phyloP scores from a whole-genome alignment of 768 basidiomycete species.

The Astraeus odoratus region DNA sequence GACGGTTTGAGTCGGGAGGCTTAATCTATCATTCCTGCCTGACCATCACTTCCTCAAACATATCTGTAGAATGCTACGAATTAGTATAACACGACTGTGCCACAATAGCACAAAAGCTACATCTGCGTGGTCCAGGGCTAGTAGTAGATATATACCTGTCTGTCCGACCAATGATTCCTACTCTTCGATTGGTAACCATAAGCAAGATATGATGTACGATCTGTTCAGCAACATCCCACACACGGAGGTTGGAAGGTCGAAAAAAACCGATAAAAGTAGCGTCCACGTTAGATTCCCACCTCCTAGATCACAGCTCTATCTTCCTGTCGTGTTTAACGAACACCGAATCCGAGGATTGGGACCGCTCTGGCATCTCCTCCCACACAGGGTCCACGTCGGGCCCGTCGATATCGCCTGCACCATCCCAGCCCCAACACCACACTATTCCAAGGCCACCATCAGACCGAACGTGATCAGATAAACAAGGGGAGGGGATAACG shows the following conservation, averaged over 20 bases:
- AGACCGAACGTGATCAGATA: neutral
- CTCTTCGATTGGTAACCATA: neutral
- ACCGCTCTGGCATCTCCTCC: slow-evolving; percentile 74
- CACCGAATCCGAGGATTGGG: slow-evolving; percentile 52
- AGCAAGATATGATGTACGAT: neutral
- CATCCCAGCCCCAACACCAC: slow-evolving; percentile 99
- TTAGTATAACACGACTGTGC: neutral
- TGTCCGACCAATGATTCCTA: neutral
- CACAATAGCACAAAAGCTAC: neutral
- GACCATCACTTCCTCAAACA: no score
- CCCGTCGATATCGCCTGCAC: slow-evolving; percentile 94
- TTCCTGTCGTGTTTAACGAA: slow-evolving; percentile 61
- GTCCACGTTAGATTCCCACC: neutral
- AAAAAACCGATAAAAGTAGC: neutral
- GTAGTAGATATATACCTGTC: neutral
- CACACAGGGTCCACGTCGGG: slow-evolving; percentile 98
- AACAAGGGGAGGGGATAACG: neutral
- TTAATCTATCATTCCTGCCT: no score
- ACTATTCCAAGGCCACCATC: slow-evolving; percentile 40
- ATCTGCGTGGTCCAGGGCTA: neutral
- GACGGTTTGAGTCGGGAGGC: no score
- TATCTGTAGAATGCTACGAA: neutral
- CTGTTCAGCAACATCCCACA: neutral
- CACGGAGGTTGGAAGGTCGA: neutral
- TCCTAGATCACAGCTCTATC: slow-evolving; percentile 17